Percentiles rank a stretch among this genome's conserved stretches.
Evolutionary conservation across 2,329 filamentous ascomycete genomes (phyloP).

Genomic region (Hirsutella minnesotensis): DNA sequence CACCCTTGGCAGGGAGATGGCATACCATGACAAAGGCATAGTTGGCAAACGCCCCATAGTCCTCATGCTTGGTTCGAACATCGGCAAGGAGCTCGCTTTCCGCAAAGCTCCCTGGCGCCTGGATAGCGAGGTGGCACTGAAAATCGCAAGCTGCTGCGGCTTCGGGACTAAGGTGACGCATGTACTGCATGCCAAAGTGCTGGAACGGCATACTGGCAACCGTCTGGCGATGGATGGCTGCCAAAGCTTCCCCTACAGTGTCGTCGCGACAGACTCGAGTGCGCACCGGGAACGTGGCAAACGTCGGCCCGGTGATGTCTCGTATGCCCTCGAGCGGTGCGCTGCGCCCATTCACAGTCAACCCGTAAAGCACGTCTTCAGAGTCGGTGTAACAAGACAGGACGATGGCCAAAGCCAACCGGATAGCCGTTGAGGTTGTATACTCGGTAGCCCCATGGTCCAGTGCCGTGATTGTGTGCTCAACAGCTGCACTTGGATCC

Average conservation of each 20-base stretch:
- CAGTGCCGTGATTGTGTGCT: background rate
- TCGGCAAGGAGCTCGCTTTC: too few species aligned
- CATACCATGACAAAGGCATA: too few species aligned
- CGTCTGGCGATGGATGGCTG: conserved; percentile 41
- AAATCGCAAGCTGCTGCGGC: conserved; percentile 10
- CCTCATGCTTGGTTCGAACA: too few species aligned
- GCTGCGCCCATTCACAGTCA: conserved; percentile 46
- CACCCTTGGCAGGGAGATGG: too few species aligned
- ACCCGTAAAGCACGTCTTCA: conserved; percentile 44
- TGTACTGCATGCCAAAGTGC: conserved; percentile 43
- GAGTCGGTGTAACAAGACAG: conserved; percentile 39
- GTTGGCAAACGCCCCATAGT: too few species aligned
- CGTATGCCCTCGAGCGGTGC: conserved; percentile 34
- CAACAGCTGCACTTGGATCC: background rate
- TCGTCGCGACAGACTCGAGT: background rate
- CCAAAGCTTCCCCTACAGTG: conserved; percentile 18
- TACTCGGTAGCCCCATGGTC: too few species aligned
- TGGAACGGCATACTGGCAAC: conserved; percentile 50
- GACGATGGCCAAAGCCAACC: conserved; percentile 47
- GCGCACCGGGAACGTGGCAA: conserved; percentile 46
- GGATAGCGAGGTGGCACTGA: too few species aligned
- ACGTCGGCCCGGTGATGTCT: conserved; percentile 48
- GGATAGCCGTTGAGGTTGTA: conserved; percentile 43
- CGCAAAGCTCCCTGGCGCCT: too few species aligned
- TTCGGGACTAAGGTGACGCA: background rate